Percentiles rank a stretch among this genome's conserved stretches.
Evolutionary conservation across 2,329 filamentous ascomycete genomes (phyloP).

Genomic region (Ceratocystis alfenasii): DNA sequence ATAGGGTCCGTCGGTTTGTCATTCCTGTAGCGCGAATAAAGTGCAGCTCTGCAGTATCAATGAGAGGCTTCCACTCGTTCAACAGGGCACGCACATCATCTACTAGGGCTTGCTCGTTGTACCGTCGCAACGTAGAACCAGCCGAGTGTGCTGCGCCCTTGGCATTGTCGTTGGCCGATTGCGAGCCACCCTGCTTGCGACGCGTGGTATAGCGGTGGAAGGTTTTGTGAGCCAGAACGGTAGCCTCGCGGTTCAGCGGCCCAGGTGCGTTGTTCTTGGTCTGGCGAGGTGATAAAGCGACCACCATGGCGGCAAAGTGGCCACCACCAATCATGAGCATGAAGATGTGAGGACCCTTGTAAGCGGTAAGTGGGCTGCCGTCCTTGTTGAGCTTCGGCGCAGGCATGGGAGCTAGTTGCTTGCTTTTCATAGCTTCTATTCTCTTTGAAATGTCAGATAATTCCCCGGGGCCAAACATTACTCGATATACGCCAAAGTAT

Average conservation of each 20-base stretch:
- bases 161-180: slow-evolving; percentile 87
- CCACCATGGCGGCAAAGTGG: slow-evolving; percentile 93
- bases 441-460: slow-evolving; percentile 50
- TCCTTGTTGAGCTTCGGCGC: slow-evolving; percentile 45
- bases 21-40: slow-evolving; percentile 83
- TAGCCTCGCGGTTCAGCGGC: slow-evolving; percentile 69
- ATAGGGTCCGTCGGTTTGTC: slow-evolving; percentile 76
- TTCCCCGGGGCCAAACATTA: slow-evolving; percentile 63
- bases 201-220: slow-evolving; percentile 96
- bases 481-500: slow-evolving; percentile 75
- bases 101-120: slow-evolving; percentile 83
- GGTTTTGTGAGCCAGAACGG: slow-evolving; percentile 87
- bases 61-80: slow-evolving; percentile 70
- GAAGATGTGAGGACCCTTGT: slow-evolving; percentile 75
- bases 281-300: slow-evolving; percentile 69
- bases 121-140: slow-evolving; percentile 75
- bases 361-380: slow-evolving; percentile 42
- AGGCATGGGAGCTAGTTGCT: slow-evolving; percentile 58
- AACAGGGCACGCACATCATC: slow-evolving; percentile 79
- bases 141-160: slow-evolving; percentile 91
- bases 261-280: slow-evolving; percentile 56
- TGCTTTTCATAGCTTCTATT: slow-evolving; percentile 56
- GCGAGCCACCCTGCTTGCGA: slow-evolving; percentile 88
- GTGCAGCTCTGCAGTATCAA: slow-evolving; percentile 71
- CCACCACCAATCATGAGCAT: slow-evolving; percentile 98